phyloP scores from a whole-genome alignment of 805 yeast species.

The Ogataea trehaloabstinens region DNA sequence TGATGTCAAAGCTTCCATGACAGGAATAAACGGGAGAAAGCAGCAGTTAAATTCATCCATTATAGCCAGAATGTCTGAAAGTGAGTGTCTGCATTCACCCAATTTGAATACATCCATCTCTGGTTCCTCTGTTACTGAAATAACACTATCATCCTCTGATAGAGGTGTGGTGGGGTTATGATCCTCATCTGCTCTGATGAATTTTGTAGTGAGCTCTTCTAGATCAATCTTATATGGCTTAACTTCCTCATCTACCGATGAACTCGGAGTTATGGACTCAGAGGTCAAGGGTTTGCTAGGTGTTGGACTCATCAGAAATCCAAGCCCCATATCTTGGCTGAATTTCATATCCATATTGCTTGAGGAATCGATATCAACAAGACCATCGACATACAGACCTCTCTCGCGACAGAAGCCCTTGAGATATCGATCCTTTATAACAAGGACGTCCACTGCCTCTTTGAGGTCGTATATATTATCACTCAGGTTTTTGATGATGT shows the following conservation, averaged over 20 bases:
- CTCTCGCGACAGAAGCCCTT: constrained; percentile 22
- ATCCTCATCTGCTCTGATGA: not conserved
- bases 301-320: not conserved
- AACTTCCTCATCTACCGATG: not conserved
- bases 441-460: constrained; percentile 16
- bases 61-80: constrained; percentile 11
- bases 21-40: constrained; percentile 24
- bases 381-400: constrained; percentile 31
- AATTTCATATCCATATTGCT: no score
- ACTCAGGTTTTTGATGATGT: constrained; percentile 35
- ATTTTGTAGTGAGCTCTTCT: not conserved
- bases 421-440: constrained; percentile 19
- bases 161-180: constrained; percentile 12
- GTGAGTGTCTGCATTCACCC: constrained; percentile 7
- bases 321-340: not conserved
- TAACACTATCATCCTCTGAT: not conserved
- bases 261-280: constrained; percentile 1
- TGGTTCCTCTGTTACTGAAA: constrained; percentile 4
- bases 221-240: not conserved
- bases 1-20: constrained; percentile 22
- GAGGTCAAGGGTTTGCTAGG: not conserved
- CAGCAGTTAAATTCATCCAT: constrained; percentile 20
- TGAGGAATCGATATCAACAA: constrained; percentile 24
- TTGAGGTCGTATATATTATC: constrained; percentile 32
- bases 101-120: constrained; percentile 8